phyloP scores from a whole-genome alignment of 129 eudicot genomes.

The Chrysanthemum makinoi region DNA sequence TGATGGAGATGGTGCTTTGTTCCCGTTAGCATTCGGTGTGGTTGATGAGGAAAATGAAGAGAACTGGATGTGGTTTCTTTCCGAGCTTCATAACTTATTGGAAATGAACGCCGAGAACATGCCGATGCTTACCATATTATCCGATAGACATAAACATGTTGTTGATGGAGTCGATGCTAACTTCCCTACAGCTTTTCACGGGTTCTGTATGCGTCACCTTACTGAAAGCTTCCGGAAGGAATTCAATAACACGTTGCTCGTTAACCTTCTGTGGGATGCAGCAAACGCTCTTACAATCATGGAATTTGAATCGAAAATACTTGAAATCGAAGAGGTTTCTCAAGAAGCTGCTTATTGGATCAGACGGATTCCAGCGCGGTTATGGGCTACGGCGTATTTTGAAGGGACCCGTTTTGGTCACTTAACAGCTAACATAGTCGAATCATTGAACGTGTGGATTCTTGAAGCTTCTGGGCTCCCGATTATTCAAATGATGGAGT shows the following conservation, averaged over 20 bases:
- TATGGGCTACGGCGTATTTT: constrained; percentile 76
- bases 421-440: constrained; percentile 61
- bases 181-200: constrained; percentile 87
- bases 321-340: constrained; percentile 69
- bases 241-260: constrained; percentile 62
- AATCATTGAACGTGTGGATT: constrained; percentile 60
- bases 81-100: constrained; percentile 66
- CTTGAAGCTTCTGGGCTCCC: constrained; percentile 78
- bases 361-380: constrained; percentile 48
- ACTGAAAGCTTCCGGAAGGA: constrained; percentile 75
- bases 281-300: constrained; percentile 60
- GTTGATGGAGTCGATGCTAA: constrained; percentile 65
- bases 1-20: constrained; percentile 73
- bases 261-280: constrained; percentile 78
- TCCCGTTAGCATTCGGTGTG: constrained; percentile 80
- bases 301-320: constrained; percentile 52
- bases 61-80: constrained; percentile 90
- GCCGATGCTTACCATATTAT: constrained; percentile 76
- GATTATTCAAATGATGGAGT: constrained; percentile 81
- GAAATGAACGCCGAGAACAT: constrained; percentile 74
- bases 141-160: constrained; percentile 60
- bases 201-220: constrained; percentile 74
- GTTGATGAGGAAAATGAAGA: constrained; percentile 83
- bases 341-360: constrained; percentile 76
- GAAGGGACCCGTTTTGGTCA: constrained; percentile 73